Evolutionary conservation across 2,329 filamentous ascomycete genomes (phyloP), one percentile per base, ranked within the genome.

Genomic region (Fusarium dlaminii): DNA sequence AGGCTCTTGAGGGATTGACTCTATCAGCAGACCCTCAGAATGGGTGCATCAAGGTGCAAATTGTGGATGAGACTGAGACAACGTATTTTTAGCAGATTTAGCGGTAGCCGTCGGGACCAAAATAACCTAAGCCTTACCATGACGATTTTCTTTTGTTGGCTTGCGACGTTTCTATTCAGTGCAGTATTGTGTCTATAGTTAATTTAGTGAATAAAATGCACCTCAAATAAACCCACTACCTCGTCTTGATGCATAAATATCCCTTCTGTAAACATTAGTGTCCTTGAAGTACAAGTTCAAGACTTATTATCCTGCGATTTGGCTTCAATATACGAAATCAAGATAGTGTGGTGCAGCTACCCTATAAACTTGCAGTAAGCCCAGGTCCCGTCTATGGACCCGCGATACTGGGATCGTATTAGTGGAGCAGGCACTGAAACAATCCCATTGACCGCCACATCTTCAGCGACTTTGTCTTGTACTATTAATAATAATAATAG

Each of bases 1-100:
- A 88, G 69, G 90, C 90, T 0, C 74, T 88, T 3, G 88, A 92
- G 34, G 91, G 78, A 4, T 68, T 82, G 56, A 75, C 77, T 3
- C 56, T 82, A 32, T 81, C 79, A 10, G 81, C 81, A 22, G 81
- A 82, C 59, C 77, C 80, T 8, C 76, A 67, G 34, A 81, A 81
- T 46, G 80, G 81, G 8, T 79, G 78, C 17, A 82, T 82, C 73
- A 82, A 82, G 68, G 81, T 82, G 36, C 81, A 82, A 42, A 81
- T 82, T 63, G 74, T 82, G 17, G 80, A 82, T n/a, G 77, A 79
- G 18, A 72, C 58, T 6, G 77, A 79, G 46, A 78, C 77, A 34
- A 70, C 43, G 6, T 76, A 70, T 55, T 79, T 79, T 59, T 79
- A 56, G 61, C n/a, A 49, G 56, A 51, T 29, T 17, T 4, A 27